These are phyloP conservation scores for Capsicum baccatum DNA, from an alignment of 257 asterid species.

Conservation along the genomic window DNA sequence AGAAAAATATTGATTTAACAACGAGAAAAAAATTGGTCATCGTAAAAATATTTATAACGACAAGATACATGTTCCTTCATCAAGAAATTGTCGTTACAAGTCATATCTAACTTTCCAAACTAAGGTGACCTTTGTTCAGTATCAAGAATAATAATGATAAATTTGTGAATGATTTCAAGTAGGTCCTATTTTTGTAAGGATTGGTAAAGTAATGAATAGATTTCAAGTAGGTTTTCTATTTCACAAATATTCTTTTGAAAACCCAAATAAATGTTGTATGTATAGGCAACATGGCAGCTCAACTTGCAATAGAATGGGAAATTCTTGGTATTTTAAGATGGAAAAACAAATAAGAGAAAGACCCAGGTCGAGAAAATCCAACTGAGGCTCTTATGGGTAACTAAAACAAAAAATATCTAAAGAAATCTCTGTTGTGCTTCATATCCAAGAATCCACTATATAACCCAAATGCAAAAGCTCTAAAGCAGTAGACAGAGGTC, in stretches of 20 bases:
- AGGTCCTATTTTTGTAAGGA: background rate
- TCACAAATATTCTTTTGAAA: background rate
- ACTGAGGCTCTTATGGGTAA: background rate
- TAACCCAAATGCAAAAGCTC: background rate
- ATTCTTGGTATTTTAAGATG: background rate
- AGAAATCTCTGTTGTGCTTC: background rate
- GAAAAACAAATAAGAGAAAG: background rate
- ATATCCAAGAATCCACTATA: conserved; percentile 5
- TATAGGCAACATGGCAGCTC: background rate
- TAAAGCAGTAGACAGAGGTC: background rate
- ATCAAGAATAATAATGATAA: no score
- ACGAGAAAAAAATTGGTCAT: no score
- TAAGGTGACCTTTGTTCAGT: no score
- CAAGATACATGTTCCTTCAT: no score
- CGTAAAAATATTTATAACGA: no score
- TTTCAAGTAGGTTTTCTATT: conserved; percentile 1
- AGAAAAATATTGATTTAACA: no score
- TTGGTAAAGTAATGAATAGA: background rate
- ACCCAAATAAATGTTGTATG: background rate
- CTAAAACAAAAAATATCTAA: conserved; percentile 6
- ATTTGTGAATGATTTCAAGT: background rate
- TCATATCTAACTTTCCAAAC: no score
- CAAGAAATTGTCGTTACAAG: no score
- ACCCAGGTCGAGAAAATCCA: background rate
- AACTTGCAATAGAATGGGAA: conserved; percentile 14